Percentiles rank a stretch among this genome's conserved stretches.
Evolutionary conservation across 345 rosid genomes (phyloP).

Genomic region (Brassica carinata): DNA sequence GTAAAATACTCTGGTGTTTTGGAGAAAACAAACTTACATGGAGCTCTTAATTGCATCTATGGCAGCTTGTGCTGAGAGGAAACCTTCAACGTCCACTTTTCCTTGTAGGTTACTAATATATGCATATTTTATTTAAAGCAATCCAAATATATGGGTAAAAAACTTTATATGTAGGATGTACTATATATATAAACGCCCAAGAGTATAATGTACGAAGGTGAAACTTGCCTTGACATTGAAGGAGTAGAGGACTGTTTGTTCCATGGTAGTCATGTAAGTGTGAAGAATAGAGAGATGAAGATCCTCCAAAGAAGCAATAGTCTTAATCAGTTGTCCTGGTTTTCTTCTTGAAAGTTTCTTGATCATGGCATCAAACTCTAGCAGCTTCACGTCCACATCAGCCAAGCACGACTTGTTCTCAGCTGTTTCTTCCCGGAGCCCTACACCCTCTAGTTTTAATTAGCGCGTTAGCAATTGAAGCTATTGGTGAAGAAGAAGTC

Average conservation of each 20-base stretch:
- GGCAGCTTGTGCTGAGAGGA: not conserved
- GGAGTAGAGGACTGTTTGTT: not conserved
- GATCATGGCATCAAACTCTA: not conserved
- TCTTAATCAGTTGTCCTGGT: not conserved
- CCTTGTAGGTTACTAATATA: too few species aligned
- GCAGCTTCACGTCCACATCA: not conserved
- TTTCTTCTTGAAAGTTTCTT: not conserved
- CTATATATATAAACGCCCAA: too few species aligned
- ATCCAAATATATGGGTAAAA: too few species aligned
- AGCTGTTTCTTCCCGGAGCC: not conserved
- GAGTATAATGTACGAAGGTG: too few species aligned
- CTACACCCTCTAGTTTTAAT: not conserved
- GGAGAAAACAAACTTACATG: not conserved
- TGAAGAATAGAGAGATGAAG: not conserved
- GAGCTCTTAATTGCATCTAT: not conserved
- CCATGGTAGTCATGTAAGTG: not conserved
- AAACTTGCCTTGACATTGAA: too few species aligned
- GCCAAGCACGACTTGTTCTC: not conserved
- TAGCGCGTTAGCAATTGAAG: not conserved
- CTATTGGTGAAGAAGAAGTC: not conserved
- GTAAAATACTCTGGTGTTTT: not conserved
- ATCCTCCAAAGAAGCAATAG: not conserved
- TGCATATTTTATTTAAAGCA: too few species aligned
- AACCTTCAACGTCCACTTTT: too few species aligned
- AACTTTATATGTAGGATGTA: too few species aligned